Percentiles rank a stretch among this genome's conserved stretches.
Conservation (phyloP, 2,329 filamentous ascomycete genomes). For the Neophaeococcomyces aloes region DNA sequence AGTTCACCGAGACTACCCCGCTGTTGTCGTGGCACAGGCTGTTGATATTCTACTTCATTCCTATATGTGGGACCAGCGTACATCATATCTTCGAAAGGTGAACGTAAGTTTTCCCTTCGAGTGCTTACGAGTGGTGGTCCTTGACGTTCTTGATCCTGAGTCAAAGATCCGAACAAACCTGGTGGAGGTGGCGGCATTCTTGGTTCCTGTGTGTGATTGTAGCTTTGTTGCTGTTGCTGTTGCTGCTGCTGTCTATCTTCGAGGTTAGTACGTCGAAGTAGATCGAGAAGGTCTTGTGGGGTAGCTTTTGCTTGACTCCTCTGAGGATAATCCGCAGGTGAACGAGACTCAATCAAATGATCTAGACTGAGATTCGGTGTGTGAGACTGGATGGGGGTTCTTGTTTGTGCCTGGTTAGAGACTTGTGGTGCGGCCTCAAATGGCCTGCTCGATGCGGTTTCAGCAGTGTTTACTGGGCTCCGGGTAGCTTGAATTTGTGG, state of each 20-base stretch:
- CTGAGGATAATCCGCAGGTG: slow-evolving; percentile 11
- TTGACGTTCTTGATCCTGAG: slow-evolving; percentile 10
- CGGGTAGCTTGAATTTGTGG: not conserved
- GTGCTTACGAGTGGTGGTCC: slow-evolving; percentile 8
- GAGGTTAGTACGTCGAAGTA: slow-evolving; percentile 18
- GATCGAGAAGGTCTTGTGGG: slow-evolving; percentile 19
- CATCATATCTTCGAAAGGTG: slow-evolving; percentile 34
- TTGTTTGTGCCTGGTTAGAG: not conserved
- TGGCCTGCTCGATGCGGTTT: slow-evolving; percentile 1
- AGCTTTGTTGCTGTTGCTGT: slow-evolving; percentile 10
- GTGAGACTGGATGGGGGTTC: not conserved
- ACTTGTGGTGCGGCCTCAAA: not conserved
- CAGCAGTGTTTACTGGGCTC: slow-evolving; percentile 2
- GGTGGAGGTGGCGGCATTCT: slow-evolving; percentile 9
- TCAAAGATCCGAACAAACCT: slow-evolving; percentile 6
- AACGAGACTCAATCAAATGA: slow-evolving; percentile 11
- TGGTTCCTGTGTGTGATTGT: slow-evolving; percentile 5
- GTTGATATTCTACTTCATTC: slow-evolving; percentile 20
- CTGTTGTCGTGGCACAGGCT: slow-evolving; percentile 28
- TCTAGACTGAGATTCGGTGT: slow-evolving; percentile 8
- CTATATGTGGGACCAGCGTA: slow-evolving; percentile 33
- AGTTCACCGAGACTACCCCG: slow-evolving; percentile 25
- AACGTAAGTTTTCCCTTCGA: slow-evolving; percentile 13
- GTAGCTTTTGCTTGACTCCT: slow-evolving; percentile 15
- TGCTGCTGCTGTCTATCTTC: slow-evolving; percentile 19